These are phyloP conservation scores for Erucastrum elatum DNA, from an alignment of 345 rosid species.

Conservation along the genomic window DNA sequence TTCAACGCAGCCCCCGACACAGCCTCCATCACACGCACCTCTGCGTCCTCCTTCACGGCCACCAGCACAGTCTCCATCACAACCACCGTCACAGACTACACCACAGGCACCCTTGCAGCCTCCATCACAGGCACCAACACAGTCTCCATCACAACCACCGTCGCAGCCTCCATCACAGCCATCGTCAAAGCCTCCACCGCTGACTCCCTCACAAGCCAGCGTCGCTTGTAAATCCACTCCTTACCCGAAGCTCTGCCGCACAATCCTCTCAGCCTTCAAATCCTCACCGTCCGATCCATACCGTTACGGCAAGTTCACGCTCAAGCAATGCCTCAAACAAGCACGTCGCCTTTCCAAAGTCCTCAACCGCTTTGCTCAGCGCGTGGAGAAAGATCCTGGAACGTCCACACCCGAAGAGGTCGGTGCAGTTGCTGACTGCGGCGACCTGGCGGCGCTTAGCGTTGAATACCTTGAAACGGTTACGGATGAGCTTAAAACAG, in stretches of 20 bases:
- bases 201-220: conserved; percentile 36
- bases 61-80: not conserved
- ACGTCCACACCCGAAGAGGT: conserved; percentile 23
- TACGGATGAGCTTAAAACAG: conserved; percentile 40
- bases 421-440: conserved; percentile 54
- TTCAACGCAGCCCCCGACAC: conserved; percentile 15
- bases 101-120: not conserved
- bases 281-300: conserved; percentile 51
- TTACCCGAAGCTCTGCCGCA: conserved; percentile 72
- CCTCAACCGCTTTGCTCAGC: conserved; percentile 38
- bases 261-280: conserved; percentile 50
- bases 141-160: not conserved
- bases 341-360: conserved; percentile 47
- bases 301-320: conserved; percentile 55
- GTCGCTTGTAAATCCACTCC: conserved; percentile 55
- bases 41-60: not conserved
- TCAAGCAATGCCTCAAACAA: conserved; percentile 61
- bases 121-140: not conserved
- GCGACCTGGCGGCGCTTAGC: conserved; percentile 49
- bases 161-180: not conserved
- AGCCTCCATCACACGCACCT: conserved; percentile 14
- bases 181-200: not conserved
- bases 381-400: conserved; percentile 19
- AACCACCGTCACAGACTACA: not conserved
- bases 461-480: conserved; percentile 51